Evolutionary conservation across 2,329 filamentous ascomycete genomes (phyloP), one percentile per base, ranked within the genome.

Genomic region (Claviceps lovelessii): DNA sequence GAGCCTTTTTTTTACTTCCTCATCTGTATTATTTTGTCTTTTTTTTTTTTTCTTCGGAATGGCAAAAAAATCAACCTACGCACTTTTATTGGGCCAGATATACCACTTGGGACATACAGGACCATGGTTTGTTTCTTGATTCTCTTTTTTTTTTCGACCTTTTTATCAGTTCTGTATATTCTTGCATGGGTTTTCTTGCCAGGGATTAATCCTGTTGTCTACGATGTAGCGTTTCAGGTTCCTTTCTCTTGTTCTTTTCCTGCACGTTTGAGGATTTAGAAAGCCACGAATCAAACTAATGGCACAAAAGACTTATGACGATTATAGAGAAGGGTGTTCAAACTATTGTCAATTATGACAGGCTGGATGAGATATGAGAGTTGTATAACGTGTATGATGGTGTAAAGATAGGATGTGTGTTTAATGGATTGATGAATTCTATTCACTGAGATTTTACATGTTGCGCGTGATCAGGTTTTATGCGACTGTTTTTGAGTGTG

Each of bases 91-190:
- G 53, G 53, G 59, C 56, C 58, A 62, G 61, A 67, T 60, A 65
- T 68, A 67, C 63, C 63, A 62, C 57, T 55, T 59, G 62, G 63
- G 61, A 61, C 58, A 54, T 54, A 61, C 62, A 65, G 63, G 57
- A 66, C 61, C 64, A 61, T 58, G 58, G 51, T 54, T 23, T 41
- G 39, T 41, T 41, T n/a, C 11, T 41, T 9, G 3, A 10, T 37
- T n/a, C 1, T 31, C 50, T n/a, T 23, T 52, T 49, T 29, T 47
- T 50, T 45, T 33, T 10, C 23, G 23, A 23, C 23, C 31, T 13
- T 29, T 11, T 46, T 11, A 13, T 17, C 9, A 17, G 17, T 10
- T 47, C 4, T 11, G 8, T 17, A 48, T 48, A n/a, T 31, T 23
- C 23, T 23, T 48, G 13, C 15, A 48, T 23, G n/a, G 5, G n/a